Evolutionary conservation across 2,329 filamentous ascomycete species (phyloP).

Genomic region (Triangularia verruculosa): DNA sequence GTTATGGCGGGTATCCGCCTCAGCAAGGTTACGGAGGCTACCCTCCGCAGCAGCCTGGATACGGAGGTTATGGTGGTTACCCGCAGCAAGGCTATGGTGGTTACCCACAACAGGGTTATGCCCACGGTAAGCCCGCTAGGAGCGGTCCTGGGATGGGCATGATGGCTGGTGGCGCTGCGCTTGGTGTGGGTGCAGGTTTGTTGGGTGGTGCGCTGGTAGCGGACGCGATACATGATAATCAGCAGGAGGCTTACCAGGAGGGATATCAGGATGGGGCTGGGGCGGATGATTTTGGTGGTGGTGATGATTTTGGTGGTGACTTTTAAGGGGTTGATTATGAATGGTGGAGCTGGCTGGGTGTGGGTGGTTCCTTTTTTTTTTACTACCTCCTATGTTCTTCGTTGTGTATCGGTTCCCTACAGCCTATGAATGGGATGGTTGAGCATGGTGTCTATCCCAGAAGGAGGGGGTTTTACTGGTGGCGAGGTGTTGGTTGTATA

Average conservation of each 20-base stretch:
- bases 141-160: conserved; percentile 55
- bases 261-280: conserved; percentile 41
- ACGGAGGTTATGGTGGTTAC: conserved; percentile 27
- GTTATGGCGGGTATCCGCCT: not conserved
- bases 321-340: conserved; percentile 35
- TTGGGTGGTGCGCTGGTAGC: conserved; percentile 73
- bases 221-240: conserved; percentile 60
- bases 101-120: conserved; percentile 33
- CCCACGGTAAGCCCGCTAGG: conserved; percentile 42
- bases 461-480: not conserved
- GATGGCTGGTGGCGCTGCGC: conserved; percentile 64
- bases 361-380: not conserved
- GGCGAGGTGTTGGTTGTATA: not conserved
- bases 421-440: conserved; percentile 30
- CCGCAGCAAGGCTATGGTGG: conserved; percentile 31
- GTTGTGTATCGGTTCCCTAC: conserved; percentile 28
- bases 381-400: not conserved
- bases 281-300: conserved; percentile 33
- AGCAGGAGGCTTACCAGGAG: conserved; percentile 57
- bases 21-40: conserved; percentile 1
- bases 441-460: not conserved
- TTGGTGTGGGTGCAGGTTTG: conserved; percentile 78
- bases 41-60: not conserved
- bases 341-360: not conserved
- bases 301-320: conserved; percentile 35